phyloP scores from a whole-genome alignment of 2,329 filamentous ascomycete genomes.

The Meredithiella fracta region DNA sequence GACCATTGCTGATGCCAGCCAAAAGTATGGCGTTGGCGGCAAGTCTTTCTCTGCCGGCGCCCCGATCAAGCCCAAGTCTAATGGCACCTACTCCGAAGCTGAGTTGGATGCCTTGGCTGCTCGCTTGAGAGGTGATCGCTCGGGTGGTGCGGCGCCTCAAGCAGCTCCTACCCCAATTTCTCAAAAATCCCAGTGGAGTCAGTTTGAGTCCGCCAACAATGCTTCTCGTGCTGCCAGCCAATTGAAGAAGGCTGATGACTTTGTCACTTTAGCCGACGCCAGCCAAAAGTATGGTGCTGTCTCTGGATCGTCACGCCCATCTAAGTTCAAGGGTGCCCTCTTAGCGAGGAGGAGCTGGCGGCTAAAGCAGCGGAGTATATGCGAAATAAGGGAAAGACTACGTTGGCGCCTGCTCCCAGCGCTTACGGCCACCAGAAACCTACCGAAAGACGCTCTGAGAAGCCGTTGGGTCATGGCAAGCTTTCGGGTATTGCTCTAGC shows the following conservation, averaged over 20 bases:
- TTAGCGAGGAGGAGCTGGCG: not conserved
- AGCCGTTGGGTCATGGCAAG: not conserved
- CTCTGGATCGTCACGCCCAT: not conserved
- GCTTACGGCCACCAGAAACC: not conserved
- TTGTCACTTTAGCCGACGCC: conserved; percentile 2
- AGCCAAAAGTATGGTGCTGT: conserved; percentile 8
- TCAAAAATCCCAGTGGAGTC: not conserved
- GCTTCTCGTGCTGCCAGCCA: not conserved
- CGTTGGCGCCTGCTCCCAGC: not conserved
- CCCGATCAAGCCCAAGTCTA: not conserved
- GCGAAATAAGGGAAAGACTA: not conserved
- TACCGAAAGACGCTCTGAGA: not conserved
- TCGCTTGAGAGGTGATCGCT: not conserved
- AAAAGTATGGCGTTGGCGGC: not conserved
- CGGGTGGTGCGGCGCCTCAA: not conserved
- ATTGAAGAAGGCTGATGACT: not conserved
- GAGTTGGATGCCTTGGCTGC: not conserved
- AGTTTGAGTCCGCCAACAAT: not conserved
- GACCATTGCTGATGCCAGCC: conserved; percentile 8
- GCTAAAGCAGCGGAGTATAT: conserved; percentile 4
- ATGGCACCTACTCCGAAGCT: not conserved
- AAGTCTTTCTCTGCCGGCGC: not conserved
- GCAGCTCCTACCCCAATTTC: not conserved
- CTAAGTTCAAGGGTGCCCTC: not conserved
- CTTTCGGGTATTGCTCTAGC: not conserved